phyloP scores from a whole-genome alignment of 2,329 filamentous ascomycete species.

The Pseudocercospora pini-densiflorae region DNA sequence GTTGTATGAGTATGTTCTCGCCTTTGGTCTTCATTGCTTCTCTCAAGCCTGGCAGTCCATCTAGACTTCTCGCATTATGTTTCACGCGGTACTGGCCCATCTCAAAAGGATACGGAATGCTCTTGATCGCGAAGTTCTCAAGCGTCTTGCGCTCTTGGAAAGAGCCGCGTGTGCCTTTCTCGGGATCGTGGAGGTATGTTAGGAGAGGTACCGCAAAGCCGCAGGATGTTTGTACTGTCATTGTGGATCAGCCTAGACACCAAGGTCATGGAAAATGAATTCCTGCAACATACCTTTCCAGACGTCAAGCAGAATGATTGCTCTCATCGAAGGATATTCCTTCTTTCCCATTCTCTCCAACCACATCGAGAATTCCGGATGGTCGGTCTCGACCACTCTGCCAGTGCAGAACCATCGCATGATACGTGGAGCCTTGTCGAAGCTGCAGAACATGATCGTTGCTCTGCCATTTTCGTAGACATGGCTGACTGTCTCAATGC shows the following conservation, averaged over 20 bases:
- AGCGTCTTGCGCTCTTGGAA: constrained; percentile 60
- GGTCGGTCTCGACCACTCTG: constrained; percentile 63
- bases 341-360: constrained; percentile 42
- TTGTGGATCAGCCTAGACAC: background rate
- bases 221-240: constrained; percentile 65
- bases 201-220: constrained; percentile 67
- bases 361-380: constrained; percentile 53
- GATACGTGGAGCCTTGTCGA: constrained; percentile 64
- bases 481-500: constrained; percentile 76
- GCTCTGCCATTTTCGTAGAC: constrained; percentile 77
- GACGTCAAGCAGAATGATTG: constrained; percentile 65
- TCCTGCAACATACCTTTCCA: constrained; percentile 54
- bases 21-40: constrained; percentile 57
- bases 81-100: constrained; percentile 61
- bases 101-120: constrained; percentile 52
- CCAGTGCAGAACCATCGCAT: constrained; percentile 67
- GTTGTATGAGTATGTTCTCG: constrained; percentile 53
- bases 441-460: constrained; percentile 75
- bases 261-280: background rate
- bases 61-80: constrained; percentile 62
- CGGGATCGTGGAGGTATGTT: constrained; percentile 39
- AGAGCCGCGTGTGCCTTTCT: constrained; percentile 43
- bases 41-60: constrained; percentile 63
- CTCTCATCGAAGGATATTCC: constrained; percentile 57
- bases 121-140: constrained; percentile 56